A percentile compares a stretch with the other conserved stretches of the same genome.
phyloP scores from a whole-genome alignment of 1,139 yeast species.

The Geotrichum klebahnii region DNA sequence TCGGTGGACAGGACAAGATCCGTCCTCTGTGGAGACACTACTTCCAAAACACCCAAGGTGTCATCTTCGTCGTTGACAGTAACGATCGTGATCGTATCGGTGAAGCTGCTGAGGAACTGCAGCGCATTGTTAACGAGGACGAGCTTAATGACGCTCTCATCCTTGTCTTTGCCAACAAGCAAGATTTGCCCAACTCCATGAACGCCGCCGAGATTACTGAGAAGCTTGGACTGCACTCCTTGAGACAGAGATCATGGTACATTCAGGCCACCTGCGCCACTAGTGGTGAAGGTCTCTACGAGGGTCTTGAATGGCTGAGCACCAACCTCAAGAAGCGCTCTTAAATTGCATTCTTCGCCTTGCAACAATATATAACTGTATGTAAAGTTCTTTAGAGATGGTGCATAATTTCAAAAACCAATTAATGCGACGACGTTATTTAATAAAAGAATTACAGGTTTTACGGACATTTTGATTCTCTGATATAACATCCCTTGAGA shows the following conservation, averaged over 20 bases:
- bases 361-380: not conserved
- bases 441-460: too few species aligned
- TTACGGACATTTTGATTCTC: too few species aligned
- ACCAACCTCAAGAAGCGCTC: slow-evolving; percentile 75
- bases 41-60: slow-evolving; percentile 90
- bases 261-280: slow-evolving; percentile 87
- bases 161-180: slow-evolving; percentile 86
- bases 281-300: slow-evolving; percentile 86
- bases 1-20: slow-evolving; percentile 90
- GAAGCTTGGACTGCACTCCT: slow-evolving; percentile 74
- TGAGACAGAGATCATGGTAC: slow-evolving; percentile 87
- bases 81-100: slow-evolving; percentile 69
- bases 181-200: slow-evolving; percentile 85
- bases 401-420: too few species aligned
- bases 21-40: slow-evolving; percentile 94
- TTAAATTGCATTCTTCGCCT: slow-evolving; percentile 14
- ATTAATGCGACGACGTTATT: too few species aligned
- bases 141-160: slow-evolving; percentile 76
- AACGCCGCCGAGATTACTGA: slow-evolving; percentile 86
- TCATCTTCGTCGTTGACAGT: slow-evolving; percentile 85
- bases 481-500: too few species aligned
- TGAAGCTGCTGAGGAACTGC: slow-evolving; percentile 74
- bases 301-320: slow-evolving; percentile 83
- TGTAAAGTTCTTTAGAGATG: not conserved
- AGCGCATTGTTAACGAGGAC: slow-evolving; percentile 70